Evolutionary conservation across 768 basidiomycete genomes (phyloP), one percentile per base, ranked within the genome.

Genomic region (Calocybe indica): DNA sequence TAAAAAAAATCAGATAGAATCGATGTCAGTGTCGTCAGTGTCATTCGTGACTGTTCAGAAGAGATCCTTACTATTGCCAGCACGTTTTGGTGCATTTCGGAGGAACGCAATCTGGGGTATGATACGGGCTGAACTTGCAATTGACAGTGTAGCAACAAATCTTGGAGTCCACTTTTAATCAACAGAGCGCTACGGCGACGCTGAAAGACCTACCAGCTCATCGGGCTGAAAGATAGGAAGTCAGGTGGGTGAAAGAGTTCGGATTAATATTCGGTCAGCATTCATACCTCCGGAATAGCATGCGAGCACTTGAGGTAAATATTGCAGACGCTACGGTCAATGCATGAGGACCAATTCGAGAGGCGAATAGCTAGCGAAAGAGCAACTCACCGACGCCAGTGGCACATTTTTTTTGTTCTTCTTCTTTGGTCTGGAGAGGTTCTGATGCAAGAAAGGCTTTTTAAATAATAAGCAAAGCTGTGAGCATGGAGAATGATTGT

Each of bases 71-170:
- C 42, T 43, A 34, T 15, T 43, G 42, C 11, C 41, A 32, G 22
- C 62, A 63, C 7, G 57, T 62, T n/a, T 32, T 54, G 34, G 46
- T 69, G 65, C 79, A 81, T 1, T 37, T 30, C 0, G 73, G 74
- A 6, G 57, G 65, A 2, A 47, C 58, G 47, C 78, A 79, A 37
- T 55, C 61, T 1, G 50, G 49, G 0, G 75, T 74, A 51, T 80
- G 79, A 42, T 61, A 66, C 0, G 77, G 69, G 45, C 78, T 79
- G 56, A 80, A 79, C 48, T 65, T 77, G 62, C 82, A 83, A 39
- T 63, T 65, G 31, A 53, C 51, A 47, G 59, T 66, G 8, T 71
- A 64, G 59, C 80, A 82, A 36, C 56, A 50, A 37, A 79, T 60
- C 80, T 82, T 58, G 35, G n/a, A 14, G 7, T 39, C 38, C 40